A percentile compares a stretch with the other conserved stretches of the same genome.
phyloP scores from a whole-genome alignment of 306 rosid genomes.

The Gastrolobium villosum region DNA sequence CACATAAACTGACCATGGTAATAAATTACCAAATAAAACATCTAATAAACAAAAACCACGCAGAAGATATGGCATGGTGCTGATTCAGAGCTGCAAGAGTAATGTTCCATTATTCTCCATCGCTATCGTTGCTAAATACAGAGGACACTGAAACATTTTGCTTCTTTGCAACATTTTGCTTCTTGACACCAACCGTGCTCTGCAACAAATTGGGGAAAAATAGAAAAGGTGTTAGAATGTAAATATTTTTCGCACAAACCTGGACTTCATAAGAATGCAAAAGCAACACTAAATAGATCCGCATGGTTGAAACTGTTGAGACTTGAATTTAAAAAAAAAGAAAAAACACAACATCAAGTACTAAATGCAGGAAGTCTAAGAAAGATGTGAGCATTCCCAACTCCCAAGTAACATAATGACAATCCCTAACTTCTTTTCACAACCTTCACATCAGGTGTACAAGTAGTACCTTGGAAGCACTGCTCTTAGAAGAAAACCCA shows the following conservation, averaged over 20 bases:
- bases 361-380: background rate
- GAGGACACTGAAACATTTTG: conserved; percentile 64
- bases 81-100: conserved; percentile 24
- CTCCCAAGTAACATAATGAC: background rate
- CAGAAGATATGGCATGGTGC: conserved; percentile 39
- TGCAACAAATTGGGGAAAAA: conserved; percentile 39
- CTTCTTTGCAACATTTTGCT: conserved; percentile 72
- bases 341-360: conserved; percentile 8
- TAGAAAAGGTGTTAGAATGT: background rate
- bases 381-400: conserved; percentile 33
- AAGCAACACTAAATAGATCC: background rate
- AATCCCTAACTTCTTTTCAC: conserved; percentile 1
- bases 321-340: conserved; percentile 31
- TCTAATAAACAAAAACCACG: conserved; percentile 29
- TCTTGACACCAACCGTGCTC: conserved; percentile 67
- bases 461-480: conserved; percentile 67
- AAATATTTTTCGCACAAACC: background rate
- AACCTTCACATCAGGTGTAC: conserved; percentile 7
- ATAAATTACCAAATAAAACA: conserved; percentile 15
- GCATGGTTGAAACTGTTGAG: background rate
- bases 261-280: background rate
- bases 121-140: conserved; percentile 71
- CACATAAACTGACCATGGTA: background rate
- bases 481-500: conserved; percentile 91
- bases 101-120: conserved; percentile 63